Evolutionary conservation across 331 rosid species (phyloP).

Genomic region (Quercus phellos): DNA sequence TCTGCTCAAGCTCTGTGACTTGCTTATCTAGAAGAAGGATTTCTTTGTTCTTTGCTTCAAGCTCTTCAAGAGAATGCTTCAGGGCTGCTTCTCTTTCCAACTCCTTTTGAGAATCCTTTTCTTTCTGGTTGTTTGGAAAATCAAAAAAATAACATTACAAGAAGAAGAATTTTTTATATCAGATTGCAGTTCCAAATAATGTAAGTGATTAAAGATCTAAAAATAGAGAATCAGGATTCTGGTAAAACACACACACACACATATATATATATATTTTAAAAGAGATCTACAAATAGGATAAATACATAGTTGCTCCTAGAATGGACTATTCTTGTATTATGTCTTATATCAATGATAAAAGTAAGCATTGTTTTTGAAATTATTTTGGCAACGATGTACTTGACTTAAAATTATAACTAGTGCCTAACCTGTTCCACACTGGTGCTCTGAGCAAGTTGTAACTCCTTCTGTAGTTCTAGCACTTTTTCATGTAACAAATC

Average conservation of each 20-base stretch:
- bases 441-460: slow-evolving; percentile 48
- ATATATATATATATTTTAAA: not conserved
- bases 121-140: slow-evolving; percentile 50
- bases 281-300: not conserved
- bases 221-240: not conserved
- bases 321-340: not conserved
- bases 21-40: slow-evolving; percentile 53
- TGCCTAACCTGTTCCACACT: slow-evolving; percentile 52
- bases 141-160: slow-evolving; percentile 17
- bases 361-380: not conserved
- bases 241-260: not conserved
- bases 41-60: slow-evolving; percentile 68
- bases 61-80: slow-evolving; percentile 58
- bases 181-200: not conserved
- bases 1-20: slow-evolving; percentile 66
- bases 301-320: not conserved
- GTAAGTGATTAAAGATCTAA: not conserved
- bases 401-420: not conserved
- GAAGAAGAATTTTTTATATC: not conserved
- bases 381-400: not conserved
- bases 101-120: slow-evolving; percentile 46
- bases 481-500: slow-evolving; percentile 56
- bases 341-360: not conserved
- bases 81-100: slow-evolving; percentile 47
- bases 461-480: slow-evolving; percentile 58